Base-by-base conservation (phyloP, 306 rosid genomes). In the Quercus robur region DNA sequence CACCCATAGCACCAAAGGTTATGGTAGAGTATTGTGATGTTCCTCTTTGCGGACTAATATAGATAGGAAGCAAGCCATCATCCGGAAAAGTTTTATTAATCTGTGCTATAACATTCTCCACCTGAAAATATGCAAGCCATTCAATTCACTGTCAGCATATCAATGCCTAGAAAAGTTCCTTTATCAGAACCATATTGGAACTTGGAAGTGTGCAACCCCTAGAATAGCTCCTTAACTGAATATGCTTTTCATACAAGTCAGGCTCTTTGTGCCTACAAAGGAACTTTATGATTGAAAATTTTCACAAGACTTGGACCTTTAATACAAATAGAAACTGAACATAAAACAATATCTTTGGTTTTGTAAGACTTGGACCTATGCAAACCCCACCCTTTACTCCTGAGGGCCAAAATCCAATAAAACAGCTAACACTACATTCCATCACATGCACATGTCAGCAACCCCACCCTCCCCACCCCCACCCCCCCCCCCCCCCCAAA, bases 1-100 rank as follows among this genome's bases (percentile, higher is more conserved):
- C 99, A 67, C 99, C 99, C 98, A 96, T 96, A 77, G 99, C 99
- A 46, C 98, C 99, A 77, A 96, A 96, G 71, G 99, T 93, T 75
- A 90, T 81, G 57, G 94, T 85, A 61, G 97, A 88, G 85, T 86
- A 85, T 33, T 88, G 70, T 19, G 93, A 56, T 55, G 80, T 71
- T 78, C 97, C 99, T 58, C 85, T 88, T 18, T 72, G 76, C 68
- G 98, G 99, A 83, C 90, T 80, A 78, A 96, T 85, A 81, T 91
- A 93, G 75, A 96, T 93, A 62, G 98, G 99, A 84, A 96, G 97
- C 85, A 96, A 89, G 71, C 99, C 98, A 78, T 96, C 98, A 41
- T 87, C 97, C 7, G 99, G 99, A 80, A 93, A 91, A 69, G 89
- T 91, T 74, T 89, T 89, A 81, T 89, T 91, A 75, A 96, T 78